These are phyloP conservation scores for Rosa multiflora DNA, from an alignment of 306 rosid genomes.

Conservation along the genomic window DNA sequence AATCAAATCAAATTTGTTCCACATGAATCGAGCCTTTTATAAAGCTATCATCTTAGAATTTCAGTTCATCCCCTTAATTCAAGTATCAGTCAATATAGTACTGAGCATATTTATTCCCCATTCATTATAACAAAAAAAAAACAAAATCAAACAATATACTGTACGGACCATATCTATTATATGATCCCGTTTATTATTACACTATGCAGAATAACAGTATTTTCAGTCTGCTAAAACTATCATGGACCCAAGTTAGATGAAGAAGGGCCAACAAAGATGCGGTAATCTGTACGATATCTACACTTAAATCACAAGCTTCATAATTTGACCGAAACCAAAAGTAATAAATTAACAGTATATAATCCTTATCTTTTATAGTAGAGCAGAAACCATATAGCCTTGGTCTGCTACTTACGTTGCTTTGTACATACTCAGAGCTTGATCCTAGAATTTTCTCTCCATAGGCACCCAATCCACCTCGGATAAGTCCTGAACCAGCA, in stretches of 20 bases:
- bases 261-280: background rate
- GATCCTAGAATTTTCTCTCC: conserved; percentile 94
- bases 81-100: background rate
- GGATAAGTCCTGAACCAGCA: conserved; percentile 91
- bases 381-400: background rate
- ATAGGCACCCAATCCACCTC: conserved; percentile 95
- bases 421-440: conserved; percentile 94
- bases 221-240: background rate
- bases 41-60: background rate
- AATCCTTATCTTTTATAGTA: background rate
- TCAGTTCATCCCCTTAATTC: background rate
- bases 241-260: background rate
- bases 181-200: background rate
- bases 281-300: background rate
- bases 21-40: background rate
- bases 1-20: background rate
- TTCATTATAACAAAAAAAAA: background rate
- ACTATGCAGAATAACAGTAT: background rate
- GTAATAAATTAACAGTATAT: background rate
- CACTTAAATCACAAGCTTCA: background rate
- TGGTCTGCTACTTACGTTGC: conserved; percentile 68
- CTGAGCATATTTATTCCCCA: background rate
- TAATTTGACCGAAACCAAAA: background rate
- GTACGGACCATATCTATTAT: no score
- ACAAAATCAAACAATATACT: background rate